Evolutionary conservation across 805 yeast species (phyloP).

Genomic region (Teunomyces aglyptinius): DNA sequence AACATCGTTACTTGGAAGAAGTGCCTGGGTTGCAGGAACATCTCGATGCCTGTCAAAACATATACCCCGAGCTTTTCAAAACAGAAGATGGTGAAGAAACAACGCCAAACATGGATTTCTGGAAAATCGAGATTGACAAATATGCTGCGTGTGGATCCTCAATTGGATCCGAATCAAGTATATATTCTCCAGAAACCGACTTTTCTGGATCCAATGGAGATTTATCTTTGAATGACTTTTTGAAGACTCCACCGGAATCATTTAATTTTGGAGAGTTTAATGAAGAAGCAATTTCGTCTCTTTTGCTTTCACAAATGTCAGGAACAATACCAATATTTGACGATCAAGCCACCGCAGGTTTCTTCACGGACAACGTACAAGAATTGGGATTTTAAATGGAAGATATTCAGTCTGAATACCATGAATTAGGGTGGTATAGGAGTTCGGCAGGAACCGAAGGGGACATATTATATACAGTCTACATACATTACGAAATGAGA

Average conservation of each 20-base stretch:
- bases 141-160: background rate
- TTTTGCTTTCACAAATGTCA: background rate
- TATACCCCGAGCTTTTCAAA: slow-evolving; percentile 15
- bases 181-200: background rate
- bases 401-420: too few species aligned
- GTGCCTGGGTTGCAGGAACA: slow-evolving; percentile 19
- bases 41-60: slow-evolving; percentile 14
- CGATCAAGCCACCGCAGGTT: background rate
- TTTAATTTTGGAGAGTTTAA: background rate
- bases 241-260: background rate
- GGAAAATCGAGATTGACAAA: background rate
- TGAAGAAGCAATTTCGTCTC: background rate
- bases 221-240: background rate
- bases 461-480: too few species aligned
- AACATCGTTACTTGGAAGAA: slow-evolving; percentile 11
- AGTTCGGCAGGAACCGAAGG: too few species aligned
- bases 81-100: background rate
- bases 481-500: too few species aligned
- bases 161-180: background rate
- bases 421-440: too few species aligned
- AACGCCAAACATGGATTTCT: background rate
- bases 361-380: background rate
- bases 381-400: background rate
- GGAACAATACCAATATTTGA: background rate
- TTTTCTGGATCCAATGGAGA: background rate